Evolutionary conservation across 1,284 basidiomycete genomes (phyloP).

Genomic region (Exsudoporus floridanus): DNA sequence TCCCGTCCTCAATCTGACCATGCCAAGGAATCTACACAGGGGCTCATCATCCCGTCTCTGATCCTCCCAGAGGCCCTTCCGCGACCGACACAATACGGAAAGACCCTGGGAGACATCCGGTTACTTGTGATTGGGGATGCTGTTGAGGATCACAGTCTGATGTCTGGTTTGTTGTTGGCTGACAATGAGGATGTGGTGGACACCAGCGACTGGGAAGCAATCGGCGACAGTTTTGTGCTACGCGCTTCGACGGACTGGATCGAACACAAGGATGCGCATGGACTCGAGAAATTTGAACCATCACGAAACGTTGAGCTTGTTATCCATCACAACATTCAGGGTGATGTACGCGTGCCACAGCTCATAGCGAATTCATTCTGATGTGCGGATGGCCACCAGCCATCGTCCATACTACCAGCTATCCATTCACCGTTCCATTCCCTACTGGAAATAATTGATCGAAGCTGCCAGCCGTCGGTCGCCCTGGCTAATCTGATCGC

Average conservation of each 20-base stretch:
- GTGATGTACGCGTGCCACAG: constrained; percentile 20
- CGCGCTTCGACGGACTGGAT: constrained; percentile 68
- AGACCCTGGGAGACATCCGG: constrained; percentile 59
- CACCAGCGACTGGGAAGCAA: constrained; percentile 53
- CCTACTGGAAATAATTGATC: constrained; percentile 50
- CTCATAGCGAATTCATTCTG: constrained; percentile 1
- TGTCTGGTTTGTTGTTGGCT: constrained; percentile 47
- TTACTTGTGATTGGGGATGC: constrained; percentile 53
- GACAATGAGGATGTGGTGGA: constrained; percentile 68
- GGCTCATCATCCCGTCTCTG: constrained; percentile 70
- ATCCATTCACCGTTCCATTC: constrained; percentile 59
- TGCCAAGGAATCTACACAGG: constrained; percentile 45
- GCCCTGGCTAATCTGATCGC: constrained; percentile 53
- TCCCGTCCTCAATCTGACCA: constrained; percentile 45
- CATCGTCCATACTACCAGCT: constrained; percentile 39
- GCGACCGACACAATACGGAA: constrained; percentile 60
- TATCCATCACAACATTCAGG: constrained; percentile 28
- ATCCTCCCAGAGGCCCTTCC: constrained; percentile 57
- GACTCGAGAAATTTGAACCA: constrained; percentile 62
- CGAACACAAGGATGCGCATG: constrained; percentile 60
- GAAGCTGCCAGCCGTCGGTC: constrained; percentile 47
- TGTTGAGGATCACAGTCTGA: constrained; percentile 30
- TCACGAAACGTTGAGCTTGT: constrained; percentile 60
- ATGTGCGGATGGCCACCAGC: constrained; percentile 14
- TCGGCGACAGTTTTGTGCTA: constrained; percentile 41